phyloP scores from a whole-genome alignment of 345 rosid species.

The Aegle marmelos region DNA sequence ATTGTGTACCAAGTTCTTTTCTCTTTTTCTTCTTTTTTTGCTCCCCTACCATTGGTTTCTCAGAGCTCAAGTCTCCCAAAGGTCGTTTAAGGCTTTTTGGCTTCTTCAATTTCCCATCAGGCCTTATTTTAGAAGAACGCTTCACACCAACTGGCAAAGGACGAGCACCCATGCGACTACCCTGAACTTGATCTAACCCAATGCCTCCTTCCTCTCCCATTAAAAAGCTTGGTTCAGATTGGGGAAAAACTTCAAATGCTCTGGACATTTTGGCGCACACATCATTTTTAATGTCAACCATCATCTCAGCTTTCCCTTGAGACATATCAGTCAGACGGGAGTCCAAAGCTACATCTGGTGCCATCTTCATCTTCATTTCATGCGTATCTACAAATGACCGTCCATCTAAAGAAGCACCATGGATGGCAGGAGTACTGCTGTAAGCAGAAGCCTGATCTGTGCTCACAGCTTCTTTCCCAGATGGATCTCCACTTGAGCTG shows the following conservation, averaged over 20 bases:
- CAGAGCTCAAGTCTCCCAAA: conserved; percentile 37
- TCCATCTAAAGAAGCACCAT: conserved; percentile 14
- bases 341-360: conserved; percentile 13
- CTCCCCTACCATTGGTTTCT: conserved; percentile 31
- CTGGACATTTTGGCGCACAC: conserved; percentile 30
- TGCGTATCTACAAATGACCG: conserved; percentile 31
- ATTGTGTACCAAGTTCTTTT: conserved; percentile 39
- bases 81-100: conserved; percentile 51
- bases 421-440: background rate
- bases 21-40: conserved; percentile 75
- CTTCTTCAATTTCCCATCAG: conserved; percentile 49
- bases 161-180: conserved; percentile 24
- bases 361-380: conserved; percentile 23
- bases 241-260: conserved; percentile 37
- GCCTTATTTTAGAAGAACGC: conserved; percentile 28
- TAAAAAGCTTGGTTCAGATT: conserved; percentile 28
- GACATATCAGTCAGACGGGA: conserved; percentile 12
- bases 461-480: conserved; percentile 27
- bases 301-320: conserved; percentile 30
- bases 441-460: conserved; percentile 24
- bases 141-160: conserved; percentile 35
- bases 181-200: conserved; percentile 32
- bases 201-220: conserved; percentile 30
- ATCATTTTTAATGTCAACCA: conserved; percentile 30
- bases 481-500: conserved; percentile 30